A percentile compares a stretch with the other conserved stretches of the same genome.
Evolutionary conservation across 2,329 filamentous ascomycete genomes (phyloP).

Genomic region (Diaporthe sp.): DNA sequence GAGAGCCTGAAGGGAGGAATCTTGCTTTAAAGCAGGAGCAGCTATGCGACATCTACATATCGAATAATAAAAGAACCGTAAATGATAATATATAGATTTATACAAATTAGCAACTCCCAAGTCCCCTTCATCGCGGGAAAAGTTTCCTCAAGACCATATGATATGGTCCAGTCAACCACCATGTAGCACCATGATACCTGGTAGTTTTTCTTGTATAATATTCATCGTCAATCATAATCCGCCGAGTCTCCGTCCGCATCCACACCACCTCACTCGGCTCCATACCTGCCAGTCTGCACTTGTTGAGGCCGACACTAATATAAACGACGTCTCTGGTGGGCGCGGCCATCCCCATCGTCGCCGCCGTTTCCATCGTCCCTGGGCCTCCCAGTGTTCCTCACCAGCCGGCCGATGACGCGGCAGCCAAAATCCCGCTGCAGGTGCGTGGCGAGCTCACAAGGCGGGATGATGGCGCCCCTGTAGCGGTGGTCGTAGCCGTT

Average conservation of each 20-base stretch:
- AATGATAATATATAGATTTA: not conserved
- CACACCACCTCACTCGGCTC: not conserved
- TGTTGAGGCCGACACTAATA: not conserved
- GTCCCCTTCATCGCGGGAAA: not conserved
- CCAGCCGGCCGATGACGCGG: conserved; percentile 11
- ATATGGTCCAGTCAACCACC: not conserved
- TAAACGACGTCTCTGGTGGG: not conserved
- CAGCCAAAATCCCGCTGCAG: conserved; percentile 6
- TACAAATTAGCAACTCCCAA: not conserved
- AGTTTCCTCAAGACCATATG: too few species aligned
- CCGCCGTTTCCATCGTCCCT: not conserved
- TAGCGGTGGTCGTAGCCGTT: not conserved
- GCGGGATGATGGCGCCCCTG: conserved; percentile 10
- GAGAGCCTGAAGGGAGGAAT: not conserved
- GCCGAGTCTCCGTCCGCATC: too few species aligned
- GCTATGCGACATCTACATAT: not conserved
- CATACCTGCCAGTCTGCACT: not conserved
- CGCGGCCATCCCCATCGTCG: not conserved
- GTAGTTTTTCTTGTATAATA: not conserved
- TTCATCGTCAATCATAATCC: not conserved
- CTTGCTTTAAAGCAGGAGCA: not conserved
- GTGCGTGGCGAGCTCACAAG: not conserved
- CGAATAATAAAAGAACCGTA: not conserved
- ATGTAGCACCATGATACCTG: not conserved
- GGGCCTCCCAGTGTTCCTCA: too few species aligned